Evolutionary conservation across 352 stramenopile species (phyloP).

Genomic region (Phytophthora litchii): DNA sequence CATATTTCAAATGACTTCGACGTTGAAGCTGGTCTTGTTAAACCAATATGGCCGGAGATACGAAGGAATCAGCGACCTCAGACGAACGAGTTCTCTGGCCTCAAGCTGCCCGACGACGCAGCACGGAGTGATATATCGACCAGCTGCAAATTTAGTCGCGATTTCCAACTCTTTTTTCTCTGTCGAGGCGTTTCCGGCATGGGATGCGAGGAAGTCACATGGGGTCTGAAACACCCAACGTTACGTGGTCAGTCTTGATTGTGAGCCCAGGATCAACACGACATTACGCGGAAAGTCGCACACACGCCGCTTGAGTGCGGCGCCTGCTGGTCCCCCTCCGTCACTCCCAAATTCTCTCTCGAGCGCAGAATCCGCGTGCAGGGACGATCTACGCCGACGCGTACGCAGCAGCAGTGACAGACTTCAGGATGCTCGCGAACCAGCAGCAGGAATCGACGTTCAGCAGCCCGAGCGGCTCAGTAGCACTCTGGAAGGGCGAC

Average conservation of each 20-base stretch:
- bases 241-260: constrained; percentile 19
- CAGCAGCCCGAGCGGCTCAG: background rate
- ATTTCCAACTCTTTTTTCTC: constrained; percentile 9
- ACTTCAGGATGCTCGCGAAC: constrained; percentile 23
- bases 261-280: constrained; percentile 1
- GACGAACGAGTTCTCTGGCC: constrained; percentile 19
- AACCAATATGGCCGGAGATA: constrained; percentile 1
- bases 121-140: constrained; percentile 25
- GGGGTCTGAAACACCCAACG: constrained; percentile 22
- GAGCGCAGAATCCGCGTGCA: constrained; percentile 10
- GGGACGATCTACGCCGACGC: constrained; percentile 12
- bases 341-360: constrained; percentile 35
- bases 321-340: constrained; percentile 8
- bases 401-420: constrained; percentile 3
- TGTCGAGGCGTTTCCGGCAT: constrained; percentile 19
- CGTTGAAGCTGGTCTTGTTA: constrained; percentile 30
- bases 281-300: constrained; percentile 31
- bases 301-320: constrained; percentile 31
- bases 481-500: constrained; percentile 11
- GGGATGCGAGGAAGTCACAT: constrained; percentile 13
- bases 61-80: constrained; percentile 15
- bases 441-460: constrained; percentile 13
- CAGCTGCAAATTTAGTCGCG: constrained; percentile 35
- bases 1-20: constrained; percentile 2
- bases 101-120: constrained; percentile 8